Conservation (phyloP, 495 filamentous ascomycete species). For the Rusavskia elegans region DNA sequence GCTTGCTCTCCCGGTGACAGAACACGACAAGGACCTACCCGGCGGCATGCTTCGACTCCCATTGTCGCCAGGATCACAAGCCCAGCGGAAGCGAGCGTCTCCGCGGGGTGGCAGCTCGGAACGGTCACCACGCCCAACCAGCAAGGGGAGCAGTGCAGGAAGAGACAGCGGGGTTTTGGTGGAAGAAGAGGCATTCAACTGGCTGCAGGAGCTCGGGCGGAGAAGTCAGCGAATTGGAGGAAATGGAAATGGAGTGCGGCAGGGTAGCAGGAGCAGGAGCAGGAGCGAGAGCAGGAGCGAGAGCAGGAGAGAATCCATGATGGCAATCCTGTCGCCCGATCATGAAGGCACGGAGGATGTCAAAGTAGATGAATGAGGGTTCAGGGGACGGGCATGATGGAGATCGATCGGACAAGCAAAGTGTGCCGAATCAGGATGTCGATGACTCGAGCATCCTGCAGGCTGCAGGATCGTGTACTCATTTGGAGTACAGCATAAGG, state of each 20-base stretch:
- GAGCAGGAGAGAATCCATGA: background rate
- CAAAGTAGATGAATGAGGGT: no score
- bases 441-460: no score
- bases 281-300: background rate
- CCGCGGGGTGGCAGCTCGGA: background rate
- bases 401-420: no score
- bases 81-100: constrained; percentile 2
- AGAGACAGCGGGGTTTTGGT: constrained; percentile 28
- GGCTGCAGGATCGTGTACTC: no score
- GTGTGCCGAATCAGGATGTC: no score
- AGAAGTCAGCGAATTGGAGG: background rate
- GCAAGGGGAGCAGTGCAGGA: constrained; percentile 7
- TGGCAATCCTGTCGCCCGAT: background rate
- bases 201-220: constrained; percentile 11
- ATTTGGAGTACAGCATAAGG: no score
- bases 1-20: constrained; percentile 3
- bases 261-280: background rate
- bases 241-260: background rate
- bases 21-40: constrained; percentile 4
- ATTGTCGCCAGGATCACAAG: background rate
- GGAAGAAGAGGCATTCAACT: constrained; percentile 24
- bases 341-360: background rate
- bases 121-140: constrained; percentile 6
- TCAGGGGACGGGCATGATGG: no score
- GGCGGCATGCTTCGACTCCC: constrained; percentile 10